A percentile compares a stretch with the other conserved stretches of the same genome.
phyloP scores from a whole-genome alignment of 2,329 filamentous ascomycete species.

The Fragosphaeria purpurea region DNA sequence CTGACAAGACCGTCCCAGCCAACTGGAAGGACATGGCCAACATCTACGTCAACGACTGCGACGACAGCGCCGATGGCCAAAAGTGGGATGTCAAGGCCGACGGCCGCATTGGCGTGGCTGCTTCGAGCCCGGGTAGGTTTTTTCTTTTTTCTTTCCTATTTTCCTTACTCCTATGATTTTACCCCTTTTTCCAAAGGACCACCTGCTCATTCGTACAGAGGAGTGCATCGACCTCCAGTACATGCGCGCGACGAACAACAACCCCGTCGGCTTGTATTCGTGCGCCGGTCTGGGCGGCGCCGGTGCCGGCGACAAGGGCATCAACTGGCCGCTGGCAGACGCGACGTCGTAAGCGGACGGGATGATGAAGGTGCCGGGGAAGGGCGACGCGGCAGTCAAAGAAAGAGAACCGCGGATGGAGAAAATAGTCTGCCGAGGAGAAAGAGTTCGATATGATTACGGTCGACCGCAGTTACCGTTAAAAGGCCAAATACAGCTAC shows the following conservation, averaged over 20 bases:
- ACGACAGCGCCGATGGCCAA: slow-evolving; percentile 23
- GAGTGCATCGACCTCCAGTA: slow-evolving; percentile 31
- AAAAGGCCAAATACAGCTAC: too few species aligned
- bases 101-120: slow-evolving; percentile 27
- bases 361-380: background rate
- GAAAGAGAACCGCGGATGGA: background rate
- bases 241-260: slow-evolving; percentile 30
- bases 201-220: slow-evolving; percentile 16
- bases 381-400: background rate
- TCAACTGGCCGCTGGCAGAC: slow-evolving; percentile 29
- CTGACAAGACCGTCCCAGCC: slow-evolving; percentile 12
- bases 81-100: slow-evolving; percentile 28
- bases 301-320: slow-evolving; percentile 30
- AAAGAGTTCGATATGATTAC: background rate
- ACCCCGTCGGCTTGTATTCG: slow-evolving; percentile 29
- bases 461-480: too few species aligned
- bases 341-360: slow-evolving; percentile 12
- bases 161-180: background rate
- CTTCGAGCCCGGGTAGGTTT: slow-evolving; percentile 27
- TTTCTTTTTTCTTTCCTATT: background rate
- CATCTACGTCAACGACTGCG: slow-evolving; percentile 24
- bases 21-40: slow-evolving; percentile 32
- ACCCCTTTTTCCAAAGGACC: too few species aligned
- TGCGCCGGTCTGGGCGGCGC: slow-evolving; percentile 29
- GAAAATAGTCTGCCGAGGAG: background rate